Percentiles rank a stretch among this genome's conserved stretches.
Conservation (phyloP, 1,139 yeast species). For the Lizanozyma gosingica region DNA sequence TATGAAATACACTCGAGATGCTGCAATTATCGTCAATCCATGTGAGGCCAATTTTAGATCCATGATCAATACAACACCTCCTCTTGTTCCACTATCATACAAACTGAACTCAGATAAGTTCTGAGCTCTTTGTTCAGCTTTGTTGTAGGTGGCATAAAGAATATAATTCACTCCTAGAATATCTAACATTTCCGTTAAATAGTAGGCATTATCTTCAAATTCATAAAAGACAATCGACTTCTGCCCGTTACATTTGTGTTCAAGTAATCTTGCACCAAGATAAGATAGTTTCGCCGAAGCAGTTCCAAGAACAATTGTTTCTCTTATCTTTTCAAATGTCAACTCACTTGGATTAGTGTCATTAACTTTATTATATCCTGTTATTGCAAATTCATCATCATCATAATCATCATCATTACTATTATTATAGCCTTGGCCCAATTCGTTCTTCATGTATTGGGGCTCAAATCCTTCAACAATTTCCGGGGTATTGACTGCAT, state of each 20-base stretch:
- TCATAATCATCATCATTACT: not conserved
- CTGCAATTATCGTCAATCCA: conserved; percentile 60
- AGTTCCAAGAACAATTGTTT: conserved; percentile 43
- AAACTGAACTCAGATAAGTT: conserved; percentile 45
- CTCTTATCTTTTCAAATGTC: conserved; percentile 10
- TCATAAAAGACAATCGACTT: conserved; percentile 63
- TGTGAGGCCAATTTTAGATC: conserved; percentile 61
- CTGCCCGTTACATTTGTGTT: conserved; percentile 34
- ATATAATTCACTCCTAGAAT: conserved; percentile 50
- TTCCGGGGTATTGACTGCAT: conserved; percentile 10
- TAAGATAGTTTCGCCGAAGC: conserved; percentile 57
- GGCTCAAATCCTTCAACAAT: conserved; percentile 5
- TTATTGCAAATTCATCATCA: not conserved
- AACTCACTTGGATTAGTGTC: not conserved
- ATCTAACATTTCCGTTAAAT: conserved; percentile 56
- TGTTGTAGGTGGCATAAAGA: conserved; percentile 54
- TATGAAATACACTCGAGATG: conserved; percentile 58
- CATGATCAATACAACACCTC: conserved; percentile 52
- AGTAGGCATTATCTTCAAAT: conserved; percentile 63
- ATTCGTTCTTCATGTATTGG: conserved; percentile 7
- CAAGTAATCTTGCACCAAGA: conserved; percentile 42
- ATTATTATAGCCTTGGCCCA: conserved; percentile 8
- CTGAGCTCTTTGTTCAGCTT: conserved; percentile 40
- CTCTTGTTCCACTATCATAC: conserved; percentile 22
- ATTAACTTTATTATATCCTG: not conserved